Percentiles rank a stretch among this genome's conserved stretches.
Conservation (phyloP, 2,329 filamentous ascomycete species). For the Trichoderma harzianum region DNA sequence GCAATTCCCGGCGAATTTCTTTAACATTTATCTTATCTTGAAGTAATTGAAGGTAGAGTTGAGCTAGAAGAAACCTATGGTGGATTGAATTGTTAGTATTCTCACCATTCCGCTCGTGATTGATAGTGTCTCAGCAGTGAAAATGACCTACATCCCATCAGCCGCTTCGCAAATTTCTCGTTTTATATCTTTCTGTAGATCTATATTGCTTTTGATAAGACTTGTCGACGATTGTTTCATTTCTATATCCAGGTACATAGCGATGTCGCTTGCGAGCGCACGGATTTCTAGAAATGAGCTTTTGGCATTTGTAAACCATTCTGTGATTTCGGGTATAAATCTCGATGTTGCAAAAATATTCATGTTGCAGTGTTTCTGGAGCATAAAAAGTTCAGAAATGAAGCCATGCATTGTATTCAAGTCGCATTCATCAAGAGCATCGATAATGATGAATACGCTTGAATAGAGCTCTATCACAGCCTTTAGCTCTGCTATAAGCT, state of each 20-base stretch:
- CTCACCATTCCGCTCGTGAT: background rate
- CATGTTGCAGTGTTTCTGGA: background rate
- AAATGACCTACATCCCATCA: background rate
- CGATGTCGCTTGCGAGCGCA: background rate
- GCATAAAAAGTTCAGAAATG: background rate
- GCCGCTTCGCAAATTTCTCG: background rate
- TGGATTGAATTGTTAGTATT: too few species aligned
- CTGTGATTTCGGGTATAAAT: background rate
- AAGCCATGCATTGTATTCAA: background rate
- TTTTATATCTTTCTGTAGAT: background rate
- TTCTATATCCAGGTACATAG: background rate
- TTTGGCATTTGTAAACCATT: background rate
- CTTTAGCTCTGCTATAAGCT: background rate
- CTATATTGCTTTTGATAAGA: background rate
- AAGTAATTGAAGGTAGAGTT: background rate
- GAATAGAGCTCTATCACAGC: background rate
- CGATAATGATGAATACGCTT: background rate
- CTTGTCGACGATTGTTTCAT: background rate
- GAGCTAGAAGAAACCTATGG: background rate
- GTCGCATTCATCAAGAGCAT: slow-evolving; percentile 6
- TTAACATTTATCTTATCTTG: background rate
- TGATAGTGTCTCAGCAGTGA: accelerated
- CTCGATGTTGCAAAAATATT: slow-evolving; percentile 23
- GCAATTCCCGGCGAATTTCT: background rate
- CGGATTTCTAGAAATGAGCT: background rate